A percentile compares a stretch with the other conserved stretches of the same genome.
Evolutionary conservation across 1,139 yeast genomes (phyloP).

Genomic region (Candida sojae): DNA sequence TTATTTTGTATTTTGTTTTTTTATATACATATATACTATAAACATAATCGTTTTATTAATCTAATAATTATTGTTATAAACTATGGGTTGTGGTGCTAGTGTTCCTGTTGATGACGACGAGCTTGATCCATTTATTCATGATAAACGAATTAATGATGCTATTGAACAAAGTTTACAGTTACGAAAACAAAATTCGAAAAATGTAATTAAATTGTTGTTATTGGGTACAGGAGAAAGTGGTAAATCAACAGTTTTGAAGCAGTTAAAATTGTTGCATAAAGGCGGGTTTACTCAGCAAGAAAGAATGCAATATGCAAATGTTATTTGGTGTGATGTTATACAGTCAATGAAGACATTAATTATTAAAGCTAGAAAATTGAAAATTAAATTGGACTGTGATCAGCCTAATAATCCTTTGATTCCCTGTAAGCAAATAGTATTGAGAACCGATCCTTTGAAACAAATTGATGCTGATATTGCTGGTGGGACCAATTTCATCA

Average conservation of each 20-base stretch:
- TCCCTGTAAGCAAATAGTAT: slow-evolving; percentile 47
- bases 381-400: slow-evolving; percentile 65
- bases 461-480: slow-evolving; percentile 68
- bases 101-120: slow-evolving; percentile 46
- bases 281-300: slow-evolving; percentile 84
- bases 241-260: slow-evolving; percentile 93
- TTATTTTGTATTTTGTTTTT: neutral
- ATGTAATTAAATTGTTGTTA: slow-evolving; percentile 64
- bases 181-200: slow-evolving; percentile 49
- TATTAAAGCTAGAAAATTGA: slow-evolving; percentile 65
- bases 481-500: slow-evolving; percentile 64
- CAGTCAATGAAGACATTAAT: slow-evolving; percentile 85
- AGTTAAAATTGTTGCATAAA: slow-evolving; percentile 81
- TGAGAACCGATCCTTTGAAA: slow-evolving; percentile 59
- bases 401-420: slow-evolving; percentile 46
- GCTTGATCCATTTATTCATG: slow-evolving; percentile 51
- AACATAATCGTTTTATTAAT: neutral
- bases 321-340: slow-evolving; percentile 93
- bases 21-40: neutral
- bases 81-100: slow-evolving; percentile 73
- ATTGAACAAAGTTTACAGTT: slow-evolving; percentile 66
- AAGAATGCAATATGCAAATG: slow-evolving; percentile 76
- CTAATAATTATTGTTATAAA: neutral
- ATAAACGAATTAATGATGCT: slow-evolving; percentile 57
- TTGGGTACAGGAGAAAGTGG: slow-evolving; percentile 98